phyloP scores from a whole-genome alignment of 2,329 filamentous ascomycete species.

The Trichoderma hamatum region DNA sequence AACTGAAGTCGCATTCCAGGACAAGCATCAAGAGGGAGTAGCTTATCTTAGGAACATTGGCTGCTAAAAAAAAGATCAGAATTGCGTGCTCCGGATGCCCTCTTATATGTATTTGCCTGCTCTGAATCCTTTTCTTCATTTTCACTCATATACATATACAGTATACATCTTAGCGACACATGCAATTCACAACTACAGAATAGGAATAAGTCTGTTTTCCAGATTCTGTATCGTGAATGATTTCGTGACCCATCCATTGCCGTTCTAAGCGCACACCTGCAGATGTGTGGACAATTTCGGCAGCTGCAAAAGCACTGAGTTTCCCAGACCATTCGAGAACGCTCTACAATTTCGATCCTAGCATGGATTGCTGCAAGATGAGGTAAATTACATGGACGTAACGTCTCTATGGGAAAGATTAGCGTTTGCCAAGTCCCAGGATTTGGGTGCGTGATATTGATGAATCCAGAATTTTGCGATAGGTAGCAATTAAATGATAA shows the following conservation, averaged over 20 bases:
- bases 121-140: not conserved
- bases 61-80: not conserved
- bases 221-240: not conserved
- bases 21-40: not conserved
- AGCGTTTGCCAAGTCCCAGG: slow-evolving; percentile 7
- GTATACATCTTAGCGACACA: not conserved
- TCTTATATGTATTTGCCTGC: not conserved
- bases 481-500: slow-evolving; percentile 8
- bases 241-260: not conserved
- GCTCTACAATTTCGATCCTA: not conserved
- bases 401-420: not conserved
- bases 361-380: not conserved
- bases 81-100: not conserved
- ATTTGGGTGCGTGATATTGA: slow-evolving; percentile 1
- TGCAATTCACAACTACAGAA: not conserved
- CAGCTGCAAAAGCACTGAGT: not conserved
- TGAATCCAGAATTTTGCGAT: not conserved
- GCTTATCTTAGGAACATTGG: not conserved
- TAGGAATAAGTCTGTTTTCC: not conserved
- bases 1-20: not conserved
- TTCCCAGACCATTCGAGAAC: slow-evolving; percentile 5
- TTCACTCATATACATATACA: not conserved
- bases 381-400: not conserved
- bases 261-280: not conserved
- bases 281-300: not conserved